Evolutionary conservation across 164 flowering plant genomes (phyloP), one percentile per base, ranked within the genome.

Genomic region (Buxus sempervirens): DNA sequence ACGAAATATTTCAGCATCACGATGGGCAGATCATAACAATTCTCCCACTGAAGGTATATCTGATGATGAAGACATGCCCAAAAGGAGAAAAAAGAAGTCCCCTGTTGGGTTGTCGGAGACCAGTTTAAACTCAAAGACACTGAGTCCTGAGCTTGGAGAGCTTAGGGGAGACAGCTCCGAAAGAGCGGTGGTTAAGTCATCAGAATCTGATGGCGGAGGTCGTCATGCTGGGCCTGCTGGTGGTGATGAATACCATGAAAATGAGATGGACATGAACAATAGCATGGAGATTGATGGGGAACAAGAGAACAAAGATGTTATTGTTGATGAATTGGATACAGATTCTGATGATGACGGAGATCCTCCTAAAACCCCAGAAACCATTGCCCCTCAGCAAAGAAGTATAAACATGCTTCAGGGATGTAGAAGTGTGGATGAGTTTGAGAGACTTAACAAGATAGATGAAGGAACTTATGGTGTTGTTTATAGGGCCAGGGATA

Each of bases 381-480:
- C 21, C 12, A 13, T 23, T 16, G 59, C 9, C 1, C 66, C 78
- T 9, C 36, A 56, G 2, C 75, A 60, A 32, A 69, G 84, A 70
- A 62, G 70, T 19, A 70, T 79, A 55, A 77, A 80, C 67, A 88
- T 88, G 90, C 78, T 83, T 62, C 77, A 76, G 57, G 78, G 80
- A 16, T 87, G 90, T 76, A 80, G 92, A 65, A 81, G 81, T 62
- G 92, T 90, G 23, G 75, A 59, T 70, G 90, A 87, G 54, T 90
- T 69, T 79, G 88, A 90, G 76, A 87, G 69, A 62, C 72, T 90
- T 5, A 84, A 84, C 55, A 88, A 78, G 68, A 87, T 90, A 56
- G 80, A 73, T 70, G 92, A 89, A 79, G 94, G 97, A 5, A 84
- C 94, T 28, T 90, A 90, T 73, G 94, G 97, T 60, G 76, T 86